These are phyloP conservation scores for Boletus rubroflammeus DNA, from an alignment of 768 basidiomycete genomes.

Conservation along the genomic window DNA sequence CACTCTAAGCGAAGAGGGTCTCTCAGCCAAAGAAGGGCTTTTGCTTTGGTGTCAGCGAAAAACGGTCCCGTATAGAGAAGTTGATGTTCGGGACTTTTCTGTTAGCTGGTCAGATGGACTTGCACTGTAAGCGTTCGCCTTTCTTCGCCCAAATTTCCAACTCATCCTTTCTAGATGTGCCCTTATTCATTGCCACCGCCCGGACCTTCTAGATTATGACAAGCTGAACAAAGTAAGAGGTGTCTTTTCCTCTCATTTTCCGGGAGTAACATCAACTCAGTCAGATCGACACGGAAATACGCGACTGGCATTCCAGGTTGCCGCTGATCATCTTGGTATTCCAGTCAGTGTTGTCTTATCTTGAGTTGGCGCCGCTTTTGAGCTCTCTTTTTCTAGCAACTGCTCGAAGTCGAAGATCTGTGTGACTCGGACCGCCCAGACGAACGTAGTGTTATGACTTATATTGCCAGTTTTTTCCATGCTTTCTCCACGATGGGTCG, in stretches of 20 bases:
- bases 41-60: conserved; percentile 98
- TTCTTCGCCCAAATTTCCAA: background rate
- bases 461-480: conserved; percentile 96
- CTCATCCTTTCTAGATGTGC: conserved; percentile 68
- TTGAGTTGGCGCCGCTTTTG: conserved; percentile 1
- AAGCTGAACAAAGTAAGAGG: conserved; percentile 71
- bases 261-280: conserved; percentile 36
- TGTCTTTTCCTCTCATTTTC: background rate
- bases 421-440: conserved; percentile 87
- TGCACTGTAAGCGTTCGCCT: conserved; percentile 63
- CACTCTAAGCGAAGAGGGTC: conserved; percentile 81
- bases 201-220: conserved; percentile 90
- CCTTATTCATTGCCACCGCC: conserved; percentile 94
- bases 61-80: conserved; percentile 86
- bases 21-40: conserved; percentile 97
- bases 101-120: conserved; percentile 92
- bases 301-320: conserved; percentile 80
- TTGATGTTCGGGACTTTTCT: conserved; percentile 92
- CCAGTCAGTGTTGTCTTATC: conserved; percentile 54
- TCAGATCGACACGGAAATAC: conserved; percentile 80
- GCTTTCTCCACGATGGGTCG: conserved; percentile 96
- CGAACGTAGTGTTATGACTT: conserved; percentile 97
- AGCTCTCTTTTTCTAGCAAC: conserved; percentile 52
- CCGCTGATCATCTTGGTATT: conserved; percentile 84
- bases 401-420: conserved; percentile 94